Percentiles rank a stretch among this genome's conserved stretches.
Evolutionary conservation across 306 rosid genomes (phyloP).

Genomic region (Acacia confusa): DNA sequence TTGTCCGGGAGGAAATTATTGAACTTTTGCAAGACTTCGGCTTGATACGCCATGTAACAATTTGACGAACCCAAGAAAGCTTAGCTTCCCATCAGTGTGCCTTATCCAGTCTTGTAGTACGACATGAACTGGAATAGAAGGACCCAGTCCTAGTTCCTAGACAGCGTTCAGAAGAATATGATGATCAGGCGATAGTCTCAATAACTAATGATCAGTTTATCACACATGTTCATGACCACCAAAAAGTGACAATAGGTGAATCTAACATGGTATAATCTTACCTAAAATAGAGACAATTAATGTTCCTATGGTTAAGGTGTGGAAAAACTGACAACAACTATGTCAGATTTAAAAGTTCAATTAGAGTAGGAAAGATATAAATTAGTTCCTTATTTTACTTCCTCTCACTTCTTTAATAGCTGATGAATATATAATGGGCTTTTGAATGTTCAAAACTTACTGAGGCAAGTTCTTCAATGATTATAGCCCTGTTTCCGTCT

Average conservation of each 20-base stretch:
- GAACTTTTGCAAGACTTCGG: conserved; percentile 73
- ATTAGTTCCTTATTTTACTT: neutral
- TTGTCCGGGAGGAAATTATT: conserved; percentile 37
- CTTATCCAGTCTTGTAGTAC: conserved; percentile 98
- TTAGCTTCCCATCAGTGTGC: conserved; percentile 95
- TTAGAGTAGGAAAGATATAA: neutral
- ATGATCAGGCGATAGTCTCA: conserved; percentile 26
- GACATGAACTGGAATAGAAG: conserved; percentile 90
- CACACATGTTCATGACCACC: neutral
- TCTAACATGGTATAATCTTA: neutral
- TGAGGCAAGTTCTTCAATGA: conserved; percentile 96
- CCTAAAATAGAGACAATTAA: no score
- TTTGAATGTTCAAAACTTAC: conserved; percentile 48
- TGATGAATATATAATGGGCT: neutral
- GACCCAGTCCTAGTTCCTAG: conserved; percentile 98
- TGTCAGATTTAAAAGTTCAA: neutral
- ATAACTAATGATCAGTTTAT: neutral
- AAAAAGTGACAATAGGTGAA: neutral
- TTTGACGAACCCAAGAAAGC: conserved; percentile 95
- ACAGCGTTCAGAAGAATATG: conserved; percentile 25
- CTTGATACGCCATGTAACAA: conserved; percentile 84
- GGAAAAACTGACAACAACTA: neutral
- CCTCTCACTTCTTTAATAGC: neutral
- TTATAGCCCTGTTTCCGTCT: conserved; percentile 91
- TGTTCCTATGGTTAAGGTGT: no score